phyloP scores from a whole-genome alignment of 257 asterid species.

The Apocynum venetum region DNA sequence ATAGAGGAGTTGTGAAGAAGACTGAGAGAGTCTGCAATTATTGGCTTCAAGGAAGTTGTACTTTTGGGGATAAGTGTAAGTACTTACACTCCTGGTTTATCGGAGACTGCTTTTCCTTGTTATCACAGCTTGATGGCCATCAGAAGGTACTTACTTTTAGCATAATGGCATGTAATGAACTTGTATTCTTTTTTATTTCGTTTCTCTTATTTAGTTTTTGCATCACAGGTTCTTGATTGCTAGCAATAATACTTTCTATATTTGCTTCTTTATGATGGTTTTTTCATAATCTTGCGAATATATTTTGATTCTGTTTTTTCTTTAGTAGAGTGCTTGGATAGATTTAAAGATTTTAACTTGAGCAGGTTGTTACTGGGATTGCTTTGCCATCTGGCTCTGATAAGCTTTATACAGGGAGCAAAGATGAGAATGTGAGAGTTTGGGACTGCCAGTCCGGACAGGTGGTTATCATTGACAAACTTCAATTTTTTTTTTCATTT shows the following conservation, averaged over 20 bases:
- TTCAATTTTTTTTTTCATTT: background rate
- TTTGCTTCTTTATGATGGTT: background rate
- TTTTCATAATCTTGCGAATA: background rate
- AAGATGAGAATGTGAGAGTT: constrained; percentile 80
- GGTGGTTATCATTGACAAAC: constrained; percentile 34
- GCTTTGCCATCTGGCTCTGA: constrained; percentile 84
- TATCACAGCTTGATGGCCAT: constrained; percentile 87
- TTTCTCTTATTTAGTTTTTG: background rate
- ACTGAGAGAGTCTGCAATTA: constrained; percentile 58
- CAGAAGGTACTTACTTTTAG: constrained; percentile 47
- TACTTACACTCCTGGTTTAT: constrained; percentile 88
- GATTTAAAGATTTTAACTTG: constrained; percentile 13
- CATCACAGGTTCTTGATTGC: background rate
- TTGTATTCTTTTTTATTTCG: background rate
- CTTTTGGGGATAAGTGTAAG: constrained; percentile 64
- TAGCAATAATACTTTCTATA: background rate
- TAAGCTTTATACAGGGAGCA: constrained; percentile 89
- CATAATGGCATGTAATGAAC: background rate
- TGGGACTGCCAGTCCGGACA: constrained; percentile 99
- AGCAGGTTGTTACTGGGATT: constrained; percentile 89
- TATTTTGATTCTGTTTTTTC: background rate
- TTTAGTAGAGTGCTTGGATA: background rate
- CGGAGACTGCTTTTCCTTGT: constrained; percentile 61
- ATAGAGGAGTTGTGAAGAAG: constrained; percentile 38
- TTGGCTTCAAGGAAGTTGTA: constrained; percentile 79